Evolutionary conservation across 768 basidiomycete species (phyloP).

Genomic region (Tremella fuciformis): DNA sequence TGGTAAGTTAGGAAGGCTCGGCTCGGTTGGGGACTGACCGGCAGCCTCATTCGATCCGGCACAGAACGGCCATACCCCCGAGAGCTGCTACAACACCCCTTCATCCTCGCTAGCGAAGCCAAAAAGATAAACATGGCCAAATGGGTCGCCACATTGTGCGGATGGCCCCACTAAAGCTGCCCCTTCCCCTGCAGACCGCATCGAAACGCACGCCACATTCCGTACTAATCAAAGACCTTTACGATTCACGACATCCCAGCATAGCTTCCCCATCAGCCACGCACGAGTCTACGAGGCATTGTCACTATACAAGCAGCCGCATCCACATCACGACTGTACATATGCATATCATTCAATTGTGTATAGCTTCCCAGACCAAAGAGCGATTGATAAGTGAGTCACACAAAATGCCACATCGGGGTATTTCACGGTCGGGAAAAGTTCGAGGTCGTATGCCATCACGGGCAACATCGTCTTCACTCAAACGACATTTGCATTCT

Average conservation of each 20-base stretch:
- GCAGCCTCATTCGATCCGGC: constrained; percentile 69
- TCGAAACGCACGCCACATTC: background rate
- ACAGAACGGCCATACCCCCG: constrained; percentile 71
- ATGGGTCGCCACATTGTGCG: constrained; percentile 58
- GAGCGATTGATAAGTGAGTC: too few relatives aligned
- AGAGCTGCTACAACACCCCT: constrained; percentile 78
- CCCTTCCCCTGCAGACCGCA: background rate
- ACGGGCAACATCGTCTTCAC: too few relatives aligned
- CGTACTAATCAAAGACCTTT: too few relatives aligned
- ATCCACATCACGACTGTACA: background rate
- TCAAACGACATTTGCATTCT: too few relatives aligned
- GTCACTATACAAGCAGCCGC: too few relatives aligned
- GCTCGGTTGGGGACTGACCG: constrained; percentile 4
- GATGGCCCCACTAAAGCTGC: constrained; percentile 18
- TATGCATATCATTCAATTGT: background rate
- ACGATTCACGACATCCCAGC: too few relatives aligned
- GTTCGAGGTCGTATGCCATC: too few relatives aligned
- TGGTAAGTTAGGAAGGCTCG: constrained; percentile 60
- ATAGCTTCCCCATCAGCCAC: too few relatives aligned
- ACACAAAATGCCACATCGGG: too few relatives aligned
- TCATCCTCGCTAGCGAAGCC: constrained; percentile 73
- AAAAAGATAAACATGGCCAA: constrained; percentile 82
- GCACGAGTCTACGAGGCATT: too few relatives aligned
- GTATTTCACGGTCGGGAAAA: too few relatives aligned
- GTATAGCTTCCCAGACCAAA: too few relatives aligned